These are phyloP conservation scores for Tardiomyces blankii DNA, from an alignment of 1,139 yeast genomes.

Conservation along the genomic window DNA sequence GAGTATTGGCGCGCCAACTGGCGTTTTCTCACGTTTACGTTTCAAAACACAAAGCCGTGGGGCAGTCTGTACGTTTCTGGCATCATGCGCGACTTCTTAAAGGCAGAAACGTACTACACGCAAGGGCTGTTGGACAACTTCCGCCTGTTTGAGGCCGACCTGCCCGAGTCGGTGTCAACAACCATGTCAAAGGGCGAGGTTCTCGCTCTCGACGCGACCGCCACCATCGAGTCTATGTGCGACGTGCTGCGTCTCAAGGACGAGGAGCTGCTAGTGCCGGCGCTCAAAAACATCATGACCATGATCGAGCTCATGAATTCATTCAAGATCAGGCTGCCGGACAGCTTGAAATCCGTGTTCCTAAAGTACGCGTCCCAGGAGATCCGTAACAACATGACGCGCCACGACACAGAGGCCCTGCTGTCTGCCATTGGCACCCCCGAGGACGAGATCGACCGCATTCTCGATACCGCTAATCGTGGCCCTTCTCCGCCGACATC, in stretches of 20 bases:
- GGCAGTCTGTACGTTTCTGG: conserved; percentile 46
- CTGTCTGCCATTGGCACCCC: conserved; percentile 15
- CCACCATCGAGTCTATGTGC: conserved; percentile 35
- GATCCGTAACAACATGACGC: conserved; percentile 15
- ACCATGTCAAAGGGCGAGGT: conserved; percentile 12
- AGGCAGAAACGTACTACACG: conserved; percentile 77
- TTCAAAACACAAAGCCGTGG: conserved; percentile 63
- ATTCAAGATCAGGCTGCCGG: conserved; percentile 19
- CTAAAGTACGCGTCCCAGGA: conserved; percentile 14
- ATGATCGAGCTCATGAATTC: conserved; percentile 20
- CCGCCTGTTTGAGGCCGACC: conserved; percentile 37
- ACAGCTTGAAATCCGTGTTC: conserved; percentile 13
- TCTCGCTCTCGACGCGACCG: conserved; percentile 17
- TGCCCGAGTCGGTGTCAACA: conserved; percentile 24
- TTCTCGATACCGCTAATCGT: conserved; percentile 8
- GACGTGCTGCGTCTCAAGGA: conserved; percentile 81
- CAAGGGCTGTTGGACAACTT: conserved; percentile 56
- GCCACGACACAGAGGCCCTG: conserved; percentile 14
- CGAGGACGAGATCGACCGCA: conserved; percentile 12
- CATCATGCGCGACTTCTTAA: conserved; percentile 64
- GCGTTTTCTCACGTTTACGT: conserved; percentile 60
- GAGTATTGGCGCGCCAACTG: conserved; percentile 60
- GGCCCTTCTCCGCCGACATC: conserved; percentile 7
- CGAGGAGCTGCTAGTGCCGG: conserved; percentile 56
- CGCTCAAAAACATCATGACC: conserved; percentile 56